Base-by-base conservation (phyloP, 768 basidiomycete species). In the Russula dissimulans region DNA sequence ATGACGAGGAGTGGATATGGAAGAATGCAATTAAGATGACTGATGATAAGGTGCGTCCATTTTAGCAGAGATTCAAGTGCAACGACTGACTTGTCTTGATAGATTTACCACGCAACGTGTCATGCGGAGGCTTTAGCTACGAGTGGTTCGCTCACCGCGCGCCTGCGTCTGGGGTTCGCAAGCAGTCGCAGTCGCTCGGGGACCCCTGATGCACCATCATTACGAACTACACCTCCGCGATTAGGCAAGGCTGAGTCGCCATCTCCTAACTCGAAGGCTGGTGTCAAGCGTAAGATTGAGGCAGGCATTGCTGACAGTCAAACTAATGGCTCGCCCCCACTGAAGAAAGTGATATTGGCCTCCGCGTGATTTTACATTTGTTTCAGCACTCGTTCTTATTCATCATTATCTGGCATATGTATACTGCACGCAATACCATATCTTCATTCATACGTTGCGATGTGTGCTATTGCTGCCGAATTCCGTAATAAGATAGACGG, bases 1-100 rank as follows among this genome's bases (percentile, higher is more conserved):
- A 97, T 50, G 93, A 95, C 62, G 95, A 97, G 75, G 95, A 97
- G 62, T 98, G 95, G 95, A 88, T 97, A 12, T 99, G 93, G 93
- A 83, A 81, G 70, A 95, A 99, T 69, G 92, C 95, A 0, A 78
- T 91, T 18, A 82, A 79, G 72, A 85, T 26, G 22, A 26, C 86
- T 62, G 91, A 95, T 65, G 89, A 88, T 59, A 82, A 81, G 77
- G 93, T 93, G 71, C 56, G 85, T n/a, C 29, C 44, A 53, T 60
- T 32, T 11, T 42, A 26, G 42, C 15, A 32, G 1, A 59, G 10
- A 42, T 61, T 5, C 15, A 10, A 15, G 15, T 42, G 15, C 17
- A 18, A 29, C 18, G 18, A 7, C 56, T 42, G n/a, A 65, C 54
- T 56, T 54, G 15, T 44, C 50, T 26, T 44, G 22, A 12, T 68